Evolutionary conservation across 257 asterid species (phyloP), one percentile per base, ranked within the genome.

Genomic region (Solanum raphanifolium): DNA sequence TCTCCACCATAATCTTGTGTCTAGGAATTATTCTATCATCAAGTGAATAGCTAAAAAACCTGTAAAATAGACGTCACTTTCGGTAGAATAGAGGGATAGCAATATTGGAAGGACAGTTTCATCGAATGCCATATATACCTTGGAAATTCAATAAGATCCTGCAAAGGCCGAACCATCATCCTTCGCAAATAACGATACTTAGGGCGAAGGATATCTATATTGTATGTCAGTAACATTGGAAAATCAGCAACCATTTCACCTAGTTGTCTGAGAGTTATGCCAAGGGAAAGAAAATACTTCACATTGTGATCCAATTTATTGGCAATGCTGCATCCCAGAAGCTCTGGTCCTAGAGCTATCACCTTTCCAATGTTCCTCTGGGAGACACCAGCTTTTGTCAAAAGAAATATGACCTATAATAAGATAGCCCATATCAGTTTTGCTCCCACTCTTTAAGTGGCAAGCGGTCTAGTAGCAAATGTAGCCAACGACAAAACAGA

Each of bases 11-110:
- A 13, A 92, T 90, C 91, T 87, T 90, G 90, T 95, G 98, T 90
- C 98, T 90, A 11, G 98, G 98, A 88, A 92, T 89, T 88, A 97
- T 95, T 88, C 98, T 87, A 5, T 87, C 96, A 15, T 97, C 98
- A 18, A 95, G 98, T 11, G 98, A 95, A 91, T 97, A 97, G 92
- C 99, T 97, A 92, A 97, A 97, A 93, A 93, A 97, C 95, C 99
- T 97, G 95, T 46, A 15, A 11, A 11, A 36, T 16, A 43, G 4
- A 32, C n/a, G 73, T 43, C 48, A 72, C 23, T 13, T 41, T 55
- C 39, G 11, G 69, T 31, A 48, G 36, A 48, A 46, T 29, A 29
- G 62, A 0, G 43, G 69, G 1, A 48, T 9, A 18, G 39, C 39
- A 78, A 41, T 7, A 25, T 41, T 27, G n/a, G 36, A 43, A 81